phyloP scores from a whole-genome alignment of 202 grass and related monocot genomes.

The Thinopyrum obtusiflorum region DNA sequence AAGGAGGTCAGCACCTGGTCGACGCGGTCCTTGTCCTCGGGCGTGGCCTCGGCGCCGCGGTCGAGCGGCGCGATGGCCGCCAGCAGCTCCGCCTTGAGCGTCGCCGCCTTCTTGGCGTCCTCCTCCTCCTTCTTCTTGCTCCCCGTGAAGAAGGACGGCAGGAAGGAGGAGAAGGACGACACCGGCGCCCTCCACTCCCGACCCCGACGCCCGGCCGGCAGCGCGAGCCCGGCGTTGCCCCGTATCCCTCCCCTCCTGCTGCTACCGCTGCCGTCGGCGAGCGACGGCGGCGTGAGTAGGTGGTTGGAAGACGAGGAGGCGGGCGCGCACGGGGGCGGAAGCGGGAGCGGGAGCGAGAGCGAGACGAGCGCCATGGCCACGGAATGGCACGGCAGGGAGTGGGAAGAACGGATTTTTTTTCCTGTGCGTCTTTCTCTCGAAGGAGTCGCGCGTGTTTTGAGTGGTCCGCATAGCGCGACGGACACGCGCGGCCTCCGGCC shows the following conservation, averaged over 20 bases:
- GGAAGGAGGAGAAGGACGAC: slow-evolving; percentile 84
- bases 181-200: slow-evolving; percentile 46
- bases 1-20: slow-evolving; percentile 41
- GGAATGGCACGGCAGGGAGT: background rate
- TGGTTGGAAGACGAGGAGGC: background rate
- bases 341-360: slow-evolving; percentile 12
- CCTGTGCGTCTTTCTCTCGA: slow-evolving; percentile 3
- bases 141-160: slow-evolving; percentile 44
- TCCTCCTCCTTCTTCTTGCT: slow-evolving; percentile 33
- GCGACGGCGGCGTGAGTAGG: background rate
- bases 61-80: slow-evolving; percentile 66
- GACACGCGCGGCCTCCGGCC: too few relatives aligned
- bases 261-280: background rate
- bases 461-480: slow-evolving; percentile 31
- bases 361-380: slow-evolving; percentile 39
- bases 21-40: slow-evolving; percentile 65
- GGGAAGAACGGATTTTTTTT: slow-evolving; percentile 9
- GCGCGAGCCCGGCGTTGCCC: background rate
- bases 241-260: background rate
- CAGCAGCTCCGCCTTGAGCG: slow-evolving; percentile 78
- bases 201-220: background rate
- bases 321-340: background rate
- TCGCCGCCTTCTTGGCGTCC: slow-evolving; percentile 45
- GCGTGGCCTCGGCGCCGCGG: slow-evolving; percentile 63
- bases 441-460: slow-evolving; percentile 17